Percentiles rank a stretch among this genome's conserved stretches.
Conservation (phyloP, 495 filamentous ascomycete genomes). For the Aspergillus funiculosus region DNA sequence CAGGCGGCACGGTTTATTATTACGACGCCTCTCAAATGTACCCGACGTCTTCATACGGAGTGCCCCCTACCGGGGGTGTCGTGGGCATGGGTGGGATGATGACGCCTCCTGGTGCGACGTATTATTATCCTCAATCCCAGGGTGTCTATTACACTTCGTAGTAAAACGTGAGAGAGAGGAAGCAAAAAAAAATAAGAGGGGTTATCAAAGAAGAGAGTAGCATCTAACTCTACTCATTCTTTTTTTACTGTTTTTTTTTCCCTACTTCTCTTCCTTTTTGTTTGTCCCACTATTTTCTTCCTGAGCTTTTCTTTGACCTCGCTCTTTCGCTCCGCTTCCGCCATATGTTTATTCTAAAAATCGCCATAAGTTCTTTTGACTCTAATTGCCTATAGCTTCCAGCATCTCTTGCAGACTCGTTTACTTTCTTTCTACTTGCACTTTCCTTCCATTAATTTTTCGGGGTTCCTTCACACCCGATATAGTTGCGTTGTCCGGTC, state of each 20-base stretch:
- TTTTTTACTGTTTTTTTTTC: slow-evolving; percentile 5
- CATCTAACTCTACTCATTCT: slow-evolving; percentile 9
- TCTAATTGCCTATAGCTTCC: slow-evolving; percentile 3
- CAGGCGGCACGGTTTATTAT: slow-evolving; percentile 93
- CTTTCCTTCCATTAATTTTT: slow-evolving; percentile 8
- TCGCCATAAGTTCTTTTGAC: slow-evolving; percentile 9
- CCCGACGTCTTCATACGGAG: slow-evolving; percentile 43
- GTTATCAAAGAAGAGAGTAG: neutral
- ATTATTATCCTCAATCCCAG: slow-evolving; percentile 64
- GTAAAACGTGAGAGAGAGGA: slow-evolving; percentile 23
- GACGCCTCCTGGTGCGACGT: slow-evolving; percentile 61
- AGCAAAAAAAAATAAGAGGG: neutral
- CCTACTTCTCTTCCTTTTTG: slow-evolving; percentile 7
- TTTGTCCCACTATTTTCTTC: slow-evolving; percentile 8
- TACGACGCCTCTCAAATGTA: slow-evolving; percentile 70
- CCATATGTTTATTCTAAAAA: slow-evolving; percentile 12
- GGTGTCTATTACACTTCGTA: slow-evolving; percentile 62
- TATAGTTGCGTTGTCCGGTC: slow-evolving; percentile 9
- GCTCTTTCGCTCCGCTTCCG: slow-evolving; percentile 12
- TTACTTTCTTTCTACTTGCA: slow-evolving; percentile 2
- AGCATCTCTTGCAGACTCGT: slow-evolving; percentile 13
- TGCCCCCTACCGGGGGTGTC: slow-evolving; percentile 48
- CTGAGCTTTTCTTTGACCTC: slow-evolving; percentile 7
- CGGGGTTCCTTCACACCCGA: slow-evolving; percentile 5
- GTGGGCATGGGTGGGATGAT: slow-evolving; percentile 78